Evolutionary conservation across 1,284 basidiomycete genomes (phyloP), one percentile per base, ranked within the genome.

Genomic region (Cerrena zonata): DNA sequence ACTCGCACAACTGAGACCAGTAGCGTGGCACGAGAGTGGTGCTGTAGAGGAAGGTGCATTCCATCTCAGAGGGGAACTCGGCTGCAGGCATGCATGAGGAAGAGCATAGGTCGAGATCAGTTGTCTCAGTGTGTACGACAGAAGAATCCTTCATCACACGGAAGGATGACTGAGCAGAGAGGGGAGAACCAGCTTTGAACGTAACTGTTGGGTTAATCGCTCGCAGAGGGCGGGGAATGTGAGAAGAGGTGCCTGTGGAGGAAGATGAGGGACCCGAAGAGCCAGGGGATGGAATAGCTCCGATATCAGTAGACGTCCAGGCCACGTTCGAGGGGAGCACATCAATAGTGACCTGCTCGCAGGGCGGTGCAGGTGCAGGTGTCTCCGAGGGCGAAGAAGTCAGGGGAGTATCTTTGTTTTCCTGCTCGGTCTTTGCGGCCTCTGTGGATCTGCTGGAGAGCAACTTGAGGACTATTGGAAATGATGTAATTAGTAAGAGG

Each of bases 151-250:
- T 61, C 48, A 76, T 71, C 2, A 87, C 79, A 1, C 73, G 73
- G 65, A 80, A 86, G 34, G 68, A 65, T 2, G 82, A 83, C 40
- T 74, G 70, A 18, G 81, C 81, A 15, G 63, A 61, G 25, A 82
- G 69, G 2, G 69, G 59, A 3, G 72, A 63, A 5, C 66, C 73
- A 3, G 81, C 75, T 45, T 78, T 64, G 61, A 86, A 80, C 13
- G 84, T 80, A 27, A 87, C 74, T 4, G 78, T 79, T 0, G 82
- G 80, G 58, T 86, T 80, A 56, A 86, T 85, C 45, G 73, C 68
- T 18, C 69, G 67, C 47, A 86, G 69, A n/a, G 73, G 75, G 34
- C 84, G 80, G 26, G 80, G 72, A 37, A 55, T 53, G 21, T 54
- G 49, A 47, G 56, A 55, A 37, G 56, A 53, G 21, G 47, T 34